Evolutionary conservation across 768 basidiomycete species (phyloP).

Genomic region (Cyclocybe aegerita): DNA sequence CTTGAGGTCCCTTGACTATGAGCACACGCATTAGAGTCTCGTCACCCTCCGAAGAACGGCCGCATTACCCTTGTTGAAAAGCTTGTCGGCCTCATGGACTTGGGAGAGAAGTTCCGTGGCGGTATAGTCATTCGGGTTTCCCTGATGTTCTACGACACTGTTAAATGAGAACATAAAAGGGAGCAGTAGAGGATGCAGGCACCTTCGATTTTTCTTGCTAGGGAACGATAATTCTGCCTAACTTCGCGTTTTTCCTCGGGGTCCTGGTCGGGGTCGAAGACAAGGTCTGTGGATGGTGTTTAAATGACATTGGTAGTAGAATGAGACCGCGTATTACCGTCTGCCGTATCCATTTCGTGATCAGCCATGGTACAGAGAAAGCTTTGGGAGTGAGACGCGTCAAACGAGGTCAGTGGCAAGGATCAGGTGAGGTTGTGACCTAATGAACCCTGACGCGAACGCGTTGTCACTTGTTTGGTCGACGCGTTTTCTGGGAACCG

Average conservation of each 20-base stretch:
- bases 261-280: constrained; percentile 85
- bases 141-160: constrained; percentile 38
- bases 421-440: neutral
- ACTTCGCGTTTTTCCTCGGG: constrained; percentile 75
- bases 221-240: constrained; percentile 68
- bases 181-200: constrained; percentile 10
- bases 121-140: constrained; percentile 54
- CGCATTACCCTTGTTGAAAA: constrained; percentile 62
- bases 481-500: constrained; percentile 17
- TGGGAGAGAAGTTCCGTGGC: constrained; percentile 55
- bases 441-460: constrained; percentile 16
- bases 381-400: neutral
- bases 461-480: constrained; percentile 38
- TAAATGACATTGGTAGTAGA: neutral
- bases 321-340: constrained; percentile 9
- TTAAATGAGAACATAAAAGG: neutral
- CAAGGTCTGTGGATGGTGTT: constrained; percentile 27
- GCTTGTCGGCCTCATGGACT: constrained; percentile 55
- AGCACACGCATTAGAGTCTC: neutral
- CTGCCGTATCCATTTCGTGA: constrained; percentile 23
- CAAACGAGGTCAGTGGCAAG: neutral
- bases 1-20: constrained; percentile 76
- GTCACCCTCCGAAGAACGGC: neutral
- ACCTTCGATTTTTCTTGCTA: constrained; percentile 69
- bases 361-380: constrained; percentile 25